Evolutionary conservation across 83 land plant species (phyloP), one percentile per base, ranked within the genome.

Genomic region (Diphasiastrum complanatum): DNA sequence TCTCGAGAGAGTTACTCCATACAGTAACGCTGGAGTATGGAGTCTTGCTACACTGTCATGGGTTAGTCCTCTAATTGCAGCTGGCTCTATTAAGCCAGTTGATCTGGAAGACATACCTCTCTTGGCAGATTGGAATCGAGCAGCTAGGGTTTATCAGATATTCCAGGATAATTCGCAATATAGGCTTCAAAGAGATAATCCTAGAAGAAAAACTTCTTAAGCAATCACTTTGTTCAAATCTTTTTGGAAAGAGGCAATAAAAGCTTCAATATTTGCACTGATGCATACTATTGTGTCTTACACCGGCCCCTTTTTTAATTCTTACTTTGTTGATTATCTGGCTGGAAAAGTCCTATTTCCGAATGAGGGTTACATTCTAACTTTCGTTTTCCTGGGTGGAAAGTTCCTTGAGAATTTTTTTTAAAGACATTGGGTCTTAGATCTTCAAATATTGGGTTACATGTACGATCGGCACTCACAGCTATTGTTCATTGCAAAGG

Each of bases 31-130:
- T 40, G 71, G 76, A 20, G 6, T 81, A 12, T 45, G 81, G 33
- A 84, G 89, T 25, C 54, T 72, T 19, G 61, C 75, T 29, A 76
- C 85, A 27, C 68, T 85, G 58, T 72, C 78, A 18, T 82, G 85
- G 85, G 32, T 82, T 2, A 43, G 56, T 51, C 73, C 82, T 36
- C 37, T 82, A 47, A 70, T 85, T 74, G 61, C 69, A 47, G 61
- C 29, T 35, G 89, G 89, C 5, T 66, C 38, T 25, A 53, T 69
- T 62, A 78, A 76, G 27, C 45, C 60, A 16, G 54, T 85, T 0
- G 80, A 55, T 16, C 68, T 66, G 14, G 66, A 67, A 38, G 83
- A 82, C 33, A 71, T 85, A 32, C 84, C 84, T 14, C 4, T 5
- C 11, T 18, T 71, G 22, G 67, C 29, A 34, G 54, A 14, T 11